Evolutionary conservation across 257 asterid species (phyloP).

Genomic region (Solanum tarapatanum): DNA sequence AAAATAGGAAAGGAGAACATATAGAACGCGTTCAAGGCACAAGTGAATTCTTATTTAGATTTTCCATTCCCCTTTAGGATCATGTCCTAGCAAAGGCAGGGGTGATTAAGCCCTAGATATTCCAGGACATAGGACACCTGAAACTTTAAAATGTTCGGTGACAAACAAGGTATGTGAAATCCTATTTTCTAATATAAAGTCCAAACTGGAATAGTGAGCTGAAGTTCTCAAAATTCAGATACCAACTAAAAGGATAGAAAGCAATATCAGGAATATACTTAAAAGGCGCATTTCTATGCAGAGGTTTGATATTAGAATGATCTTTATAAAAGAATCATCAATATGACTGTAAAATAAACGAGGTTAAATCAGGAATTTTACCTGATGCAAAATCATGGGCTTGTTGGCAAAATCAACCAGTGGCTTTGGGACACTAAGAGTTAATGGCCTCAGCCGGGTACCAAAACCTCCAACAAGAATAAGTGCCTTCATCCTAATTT

Average conservation of each 20-base stretch:
- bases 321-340: not conserved
- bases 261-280: not conserved
- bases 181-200: not conserved
- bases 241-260: not conserved
- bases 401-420: conserved; percentile 92
- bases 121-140: not conserved
- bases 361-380: not conserved
- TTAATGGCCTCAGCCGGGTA: conserved; percentile 88
- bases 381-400: conserved; percentile 99
- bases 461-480: conserved; percentile 97
- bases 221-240: not conserved
- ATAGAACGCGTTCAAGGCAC: not conserved
- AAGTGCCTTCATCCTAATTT: conserved; percentile 68
- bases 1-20: not conserved
- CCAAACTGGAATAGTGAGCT: not conserved
- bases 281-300: not conserved
- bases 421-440: conserved; percentile 84
- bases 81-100: not conserved
- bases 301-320: not conserved
- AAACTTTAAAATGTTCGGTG: not conserved
- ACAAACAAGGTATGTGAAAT: not conserved
- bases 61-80: not conserved
- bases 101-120: not conserved
- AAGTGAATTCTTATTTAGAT: not conserved
- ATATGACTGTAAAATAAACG: not conserved